These are phyloP conservation scores for Schwanniomyces polymorphus DNA, from an alignment of 805 yeast species.

Conservation along the genomic window DNA sequence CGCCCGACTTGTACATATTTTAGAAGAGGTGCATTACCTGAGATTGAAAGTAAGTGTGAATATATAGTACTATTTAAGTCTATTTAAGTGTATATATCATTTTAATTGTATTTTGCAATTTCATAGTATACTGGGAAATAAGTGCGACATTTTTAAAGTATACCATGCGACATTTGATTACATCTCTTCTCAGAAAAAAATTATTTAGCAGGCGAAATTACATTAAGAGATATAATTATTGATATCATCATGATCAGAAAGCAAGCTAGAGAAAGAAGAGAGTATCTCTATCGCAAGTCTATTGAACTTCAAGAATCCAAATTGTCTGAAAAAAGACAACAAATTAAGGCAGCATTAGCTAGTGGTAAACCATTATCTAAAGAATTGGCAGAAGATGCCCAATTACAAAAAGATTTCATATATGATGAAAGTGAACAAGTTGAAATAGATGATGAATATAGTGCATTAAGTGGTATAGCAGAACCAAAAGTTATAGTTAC, in stretches of 20 bases:
- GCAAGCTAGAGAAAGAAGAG: conserved; percentile 96
- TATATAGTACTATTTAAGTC: neutral
- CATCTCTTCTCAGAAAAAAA: conserved; percentile 2
- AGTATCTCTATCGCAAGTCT: conserved; percentile 85
- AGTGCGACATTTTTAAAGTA: no score
- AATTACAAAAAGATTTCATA: conserved; percentile 76
- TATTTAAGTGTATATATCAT: no score
- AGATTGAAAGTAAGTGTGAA: no score
- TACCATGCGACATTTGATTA: conserved; percentile 1
- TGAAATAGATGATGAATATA: conserved; percentile 88
- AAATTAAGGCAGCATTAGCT: conserved; percentile 83
- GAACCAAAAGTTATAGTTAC: conserved; percentile 93
- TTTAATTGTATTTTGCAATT: no score
- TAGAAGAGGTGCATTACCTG: no score
- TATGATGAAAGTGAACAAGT: conserved; percentile 78
- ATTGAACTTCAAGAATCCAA: conserved; percentile 88
- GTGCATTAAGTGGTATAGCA: conserved; percentile 78
- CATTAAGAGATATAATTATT: neutral
- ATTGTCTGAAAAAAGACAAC: conserved; percentile 81
- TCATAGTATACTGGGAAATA: no score
- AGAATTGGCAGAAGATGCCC: conserved; percentile 84
- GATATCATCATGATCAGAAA: conserved; percentile 60
- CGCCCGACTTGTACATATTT: no score
- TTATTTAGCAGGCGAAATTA: neutral
- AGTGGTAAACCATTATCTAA: conserved; percentile 87